Percentiles rank a stretch among this genome's conserved stretches.
Evolutionary conservation across 2,329 filamentous ascomycete genomes (phyloP).

Genomic region (Aspergillus pseudonomiae): DNA sequence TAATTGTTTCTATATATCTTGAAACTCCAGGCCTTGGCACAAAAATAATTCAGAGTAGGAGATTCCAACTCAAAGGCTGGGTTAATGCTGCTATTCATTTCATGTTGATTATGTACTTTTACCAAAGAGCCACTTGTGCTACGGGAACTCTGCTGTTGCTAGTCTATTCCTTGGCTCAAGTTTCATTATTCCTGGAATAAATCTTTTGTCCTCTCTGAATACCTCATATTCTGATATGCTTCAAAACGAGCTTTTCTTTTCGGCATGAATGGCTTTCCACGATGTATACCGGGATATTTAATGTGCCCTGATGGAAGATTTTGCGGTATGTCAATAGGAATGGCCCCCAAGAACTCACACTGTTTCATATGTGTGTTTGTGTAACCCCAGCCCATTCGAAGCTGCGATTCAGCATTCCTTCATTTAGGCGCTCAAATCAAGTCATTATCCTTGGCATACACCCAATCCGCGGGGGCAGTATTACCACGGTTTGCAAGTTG

Average conservation of each 20-base stretch:
- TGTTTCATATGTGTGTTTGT: slow-evolving; percentile 26
- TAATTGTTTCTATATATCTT: too few species aligned
- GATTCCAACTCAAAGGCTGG: too few species aligned
- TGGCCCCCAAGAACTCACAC: too few species aligned
- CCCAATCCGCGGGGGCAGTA: slow-evolving; percentile 19
- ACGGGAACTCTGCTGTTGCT: slow-evolving; percentile 40
- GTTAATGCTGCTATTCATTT: too few species aligned
- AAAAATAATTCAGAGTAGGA: too few species aligned
- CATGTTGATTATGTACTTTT: too few species aligned
- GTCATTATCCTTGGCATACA: slow-evolving; percentile 20
- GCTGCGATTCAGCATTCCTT: slow-evolving; percentile 28
- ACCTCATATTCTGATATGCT: slow-evolving; percentile 27
- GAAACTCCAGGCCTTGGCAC: too few species aligned
- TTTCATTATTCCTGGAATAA: slow-evolving; percentile 27
- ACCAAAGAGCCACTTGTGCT: slow-evolving; percentile 40
- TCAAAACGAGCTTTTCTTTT: not conserved
- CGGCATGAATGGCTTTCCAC: not conserved
- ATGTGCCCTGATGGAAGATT: not conserved
- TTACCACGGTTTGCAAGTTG: slow-evolving; percentile 28
- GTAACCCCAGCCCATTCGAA: slow-evolving; percentile 27
- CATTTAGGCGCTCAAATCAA: slow-evolving; percentile 25
- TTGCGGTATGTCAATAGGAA: not conserved
- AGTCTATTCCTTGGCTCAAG: slow-evolving; percentile 48
- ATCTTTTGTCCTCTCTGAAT: slow-evolving; percentile 34
- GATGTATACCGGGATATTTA: not conserved